Percentiles rank a stretch among this genome's conserved stretches.
Conservation (phyloP, 106 monocot genomes). For the Alisma plantagoaquatica region DNA sequence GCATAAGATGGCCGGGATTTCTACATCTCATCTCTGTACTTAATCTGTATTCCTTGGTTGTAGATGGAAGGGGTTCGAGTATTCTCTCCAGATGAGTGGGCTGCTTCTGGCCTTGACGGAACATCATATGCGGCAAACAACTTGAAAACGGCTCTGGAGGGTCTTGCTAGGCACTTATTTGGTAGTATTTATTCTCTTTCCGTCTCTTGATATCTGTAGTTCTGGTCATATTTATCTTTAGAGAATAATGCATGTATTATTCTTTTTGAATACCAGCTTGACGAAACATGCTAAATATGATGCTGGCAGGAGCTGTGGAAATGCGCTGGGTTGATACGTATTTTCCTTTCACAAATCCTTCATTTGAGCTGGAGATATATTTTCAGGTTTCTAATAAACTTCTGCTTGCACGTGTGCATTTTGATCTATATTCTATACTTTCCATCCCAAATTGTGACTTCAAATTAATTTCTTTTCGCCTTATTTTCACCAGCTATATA, state of each 20-base stretch:
- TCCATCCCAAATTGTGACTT: no score
- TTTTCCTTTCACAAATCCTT: conserved; percentile 97
- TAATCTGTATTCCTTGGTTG: conserved; percentile 4
- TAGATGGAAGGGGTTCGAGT: conserved; percentile 99
- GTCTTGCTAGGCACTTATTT: conserved; percentile 84
- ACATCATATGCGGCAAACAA: conserved; percentile 76
- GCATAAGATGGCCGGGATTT: no score
- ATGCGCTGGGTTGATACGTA: conserved; percentile 99
- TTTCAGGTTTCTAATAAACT: conserved; percentile 99
- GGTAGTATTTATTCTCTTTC: conserved; percentile 30
- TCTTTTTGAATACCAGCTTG: not conserved
- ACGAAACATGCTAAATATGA: conserved; percentile 2
- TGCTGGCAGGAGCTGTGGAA: conserved; percentile 76
- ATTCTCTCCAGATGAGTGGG: conserved; percentile 70
- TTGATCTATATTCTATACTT: no score
- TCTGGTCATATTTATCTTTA: no score
- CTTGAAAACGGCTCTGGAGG: conserved; percentile 85
- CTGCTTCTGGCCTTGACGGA: conserved; percentile 58
- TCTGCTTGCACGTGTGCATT: no score
- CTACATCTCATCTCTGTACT: not conserved
- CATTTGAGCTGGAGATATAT: conserved; percentile 97
- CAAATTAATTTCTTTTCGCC: not conserved
- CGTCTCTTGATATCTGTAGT: no score
- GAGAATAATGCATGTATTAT: not conserved
- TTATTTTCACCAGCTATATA: no score